Base-by-base conservation (phyloP, 352 stramenopile species). In the Phytophthora citrophthora region DNA sequence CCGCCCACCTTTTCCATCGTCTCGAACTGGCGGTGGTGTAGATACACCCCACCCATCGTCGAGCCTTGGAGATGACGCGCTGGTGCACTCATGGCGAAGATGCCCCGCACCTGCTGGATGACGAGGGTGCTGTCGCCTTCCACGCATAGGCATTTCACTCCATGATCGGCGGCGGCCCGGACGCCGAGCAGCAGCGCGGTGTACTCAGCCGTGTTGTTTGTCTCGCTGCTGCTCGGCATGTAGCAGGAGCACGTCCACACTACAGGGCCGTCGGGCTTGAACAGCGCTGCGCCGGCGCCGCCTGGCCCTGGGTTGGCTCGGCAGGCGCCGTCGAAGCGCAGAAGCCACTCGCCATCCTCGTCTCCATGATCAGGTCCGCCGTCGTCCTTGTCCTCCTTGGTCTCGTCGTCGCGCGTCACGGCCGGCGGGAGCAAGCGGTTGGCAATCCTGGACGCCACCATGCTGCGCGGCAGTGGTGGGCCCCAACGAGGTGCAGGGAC, bases 1-100 rank as follows among this genome's bases (percentile, higher is more conserved):
- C 51, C 16, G 61, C 54, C 13, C 55, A 63, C 13, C 24, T 24
- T 34, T 63, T 63, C 27, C n/a, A n/a, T 63, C 47, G 26, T 53
- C 7, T 47, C 31, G 15, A 53, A 51, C 4, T 31, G 32, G 39
- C 43, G 45, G 3, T 45, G 55, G 45, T 27, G 2, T 36, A 23
- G 13, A 62, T 62, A 12, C 54, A 29, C 1, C 54, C 54, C 5
- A 62, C 54, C 2, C 54, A 43, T 63, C 45, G 15, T 64, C 59
- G 0, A 68, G 46, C 24, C 29, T 52, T 53, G 20, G 5, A 45
- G 31, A 39, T 61, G 23, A 45, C 31, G n/a, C 32, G n/a, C 31
- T 5, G 5, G 8, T 31, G 16, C 48, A 55, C n/a, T 16, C 3
- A 29, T 34, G 0, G 13, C 18, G 32, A 45, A 55, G 16, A 5